phyloP scores from a whole-genome alignment of 1,139 yeast species.

The Diutina pseudorugosa region DNA sequence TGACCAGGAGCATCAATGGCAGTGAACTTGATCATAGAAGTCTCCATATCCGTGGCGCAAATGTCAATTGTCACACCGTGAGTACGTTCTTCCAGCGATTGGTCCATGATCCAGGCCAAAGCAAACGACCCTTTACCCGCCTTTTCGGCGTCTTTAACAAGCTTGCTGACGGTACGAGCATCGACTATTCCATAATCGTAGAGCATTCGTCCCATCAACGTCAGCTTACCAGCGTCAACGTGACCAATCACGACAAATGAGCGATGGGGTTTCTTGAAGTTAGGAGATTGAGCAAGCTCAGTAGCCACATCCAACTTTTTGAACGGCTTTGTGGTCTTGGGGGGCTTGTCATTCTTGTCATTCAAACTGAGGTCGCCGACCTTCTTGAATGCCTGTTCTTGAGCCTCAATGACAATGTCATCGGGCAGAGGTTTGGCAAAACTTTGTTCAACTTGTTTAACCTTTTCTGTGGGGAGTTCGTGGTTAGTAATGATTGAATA shows the following conservation, averaged over 20 bases:
- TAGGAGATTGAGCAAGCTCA: conserved; percentile 24
- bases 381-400: conserved; percentile 37
- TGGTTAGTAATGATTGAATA: conserved; percentile 1
- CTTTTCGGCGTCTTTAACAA: conserved; percentile 68
- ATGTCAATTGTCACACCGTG: conserved; percentile 93
- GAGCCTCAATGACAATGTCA: conserved; percentile 56
- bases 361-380: conserved; percentile 14
- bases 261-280: conserved; percentile 45
- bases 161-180: conserved; percentile 59
- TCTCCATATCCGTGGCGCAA: conserved; percentile 74
- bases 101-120: conserved; percentile 96
- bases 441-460: background rate
- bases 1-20: conserved; percentile 89
- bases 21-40: conserved; percentile 52
- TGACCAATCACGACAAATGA: conserved; percentile 89
- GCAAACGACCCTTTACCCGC: conserved; percentile 91
- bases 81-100: conserved; percentile 78
- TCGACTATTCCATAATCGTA: conserved; percentile 78
- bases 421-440: conserved; percentile 39
- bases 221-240: conserved; percentile 97
- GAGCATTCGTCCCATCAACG: conserved; percentile 80
- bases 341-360: conserved; percentile 5
- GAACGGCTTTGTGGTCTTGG: conserved; percentile 26
- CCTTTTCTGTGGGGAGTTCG: conserved; percentile 3
- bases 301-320: conserved; percentile 25